These are phyloP conservation scores for Mitragyna speciosa DNA, from an alignment of 257 asterid genomes.

Conservation along the genomic window DNA sequence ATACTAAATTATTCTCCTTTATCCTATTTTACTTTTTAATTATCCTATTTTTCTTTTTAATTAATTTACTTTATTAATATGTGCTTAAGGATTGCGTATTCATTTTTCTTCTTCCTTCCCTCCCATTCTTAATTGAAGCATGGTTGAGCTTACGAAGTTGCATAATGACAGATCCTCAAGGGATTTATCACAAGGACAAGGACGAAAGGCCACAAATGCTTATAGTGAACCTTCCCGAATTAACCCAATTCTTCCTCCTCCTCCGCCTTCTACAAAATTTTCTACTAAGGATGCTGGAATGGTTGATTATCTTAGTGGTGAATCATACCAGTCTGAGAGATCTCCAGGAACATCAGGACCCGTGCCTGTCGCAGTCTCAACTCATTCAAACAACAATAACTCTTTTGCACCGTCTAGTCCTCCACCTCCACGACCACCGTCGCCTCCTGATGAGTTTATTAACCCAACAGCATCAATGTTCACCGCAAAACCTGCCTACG, in stretches of 20 bases:
- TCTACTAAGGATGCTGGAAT: conserved; percentile 40
- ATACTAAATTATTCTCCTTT: no score
- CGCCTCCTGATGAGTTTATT: conserved; percentile 50
- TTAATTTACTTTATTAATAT: neutral
- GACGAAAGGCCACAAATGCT: conserved; percentile 43
- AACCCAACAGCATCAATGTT: conserved; percentile 86
- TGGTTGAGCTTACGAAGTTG: conserved; percentile 1
- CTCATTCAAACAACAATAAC: conserved; percentile 44
- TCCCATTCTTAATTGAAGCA: neutral
- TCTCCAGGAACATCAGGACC: conserved; percentile 47
- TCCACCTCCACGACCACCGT: conserved; percentile 39
- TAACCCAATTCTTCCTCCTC: conserved; percentile 73
- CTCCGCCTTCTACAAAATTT: conserved; percentile 66
- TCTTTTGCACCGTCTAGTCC: conserved; percentile 37
- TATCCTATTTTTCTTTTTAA: no score
- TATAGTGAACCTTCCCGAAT: conserved; percentile 39
- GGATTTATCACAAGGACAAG: conserved; percentile 65
- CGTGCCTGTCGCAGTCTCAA: conserved; percentile 36
- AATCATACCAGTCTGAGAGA: conserved; percentile 51
- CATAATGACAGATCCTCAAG: conserved; percentile 58
- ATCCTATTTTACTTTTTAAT: no score
- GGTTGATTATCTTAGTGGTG: conserved; percentile 92
- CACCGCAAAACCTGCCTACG: conserved; percentile 41
- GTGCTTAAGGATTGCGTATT: neutral
- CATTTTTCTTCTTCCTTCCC: neutral